These are phyloP conservation scores for Apiotrichum domesticum DNA, from an alignment of 1,284 basidiomycete species.

Conservation along the genomic window DNA sequence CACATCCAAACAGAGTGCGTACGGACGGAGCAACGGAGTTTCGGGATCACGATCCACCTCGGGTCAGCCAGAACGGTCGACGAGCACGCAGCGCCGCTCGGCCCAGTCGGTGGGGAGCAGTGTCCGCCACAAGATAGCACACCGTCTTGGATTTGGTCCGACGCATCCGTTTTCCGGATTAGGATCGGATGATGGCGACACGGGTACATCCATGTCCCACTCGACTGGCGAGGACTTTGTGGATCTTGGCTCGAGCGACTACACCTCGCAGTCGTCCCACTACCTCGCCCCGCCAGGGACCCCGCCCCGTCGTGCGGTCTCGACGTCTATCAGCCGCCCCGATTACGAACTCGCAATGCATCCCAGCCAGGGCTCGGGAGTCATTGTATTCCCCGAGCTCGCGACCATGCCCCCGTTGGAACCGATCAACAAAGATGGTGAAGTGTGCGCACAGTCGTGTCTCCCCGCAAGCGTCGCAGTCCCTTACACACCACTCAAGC, in stretches of 20 bases:
- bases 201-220: not conserved
- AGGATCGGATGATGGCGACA: slow-evolving; percentile 6
- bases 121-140: not conserved
- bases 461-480: slow-evolving; percentile 13
- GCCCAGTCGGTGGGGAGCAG: not conserved
- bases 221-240: slow-evolving; percentile 5
- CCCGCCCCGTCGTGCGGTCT: slow-evolving; percentile 11
- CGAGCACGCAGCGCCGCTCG: not conserved
- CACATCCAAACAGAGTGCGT: slow-evolving; percentile 3
- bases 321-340: slow-evolving; percentile 2
- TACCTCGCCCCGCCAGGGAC: not conserved
- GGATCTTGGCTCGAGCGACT: not conserved
- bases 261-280: not conserved
- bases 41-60: not conserved
- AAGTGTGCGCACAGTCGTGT: slow-evolving; percentile 16
- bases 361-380: slow-evolving; percentile 7
- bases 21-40: not conserved
- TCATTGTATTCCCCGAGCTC: slow-evolving; percentile 24
- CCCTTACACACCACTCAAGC: slow-evolving; percentile 11
- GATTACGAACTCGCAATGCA: not conserved
- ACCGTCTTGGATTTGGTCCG: not conserved
- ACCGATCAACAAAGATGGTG: slow-evolving; percentile 10
- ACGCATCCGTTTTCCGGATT: slow-evolving; percentile 1
- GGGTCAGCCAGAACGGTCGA: not conserved
- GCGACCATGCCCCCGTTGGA: slow-evolving; percentile 8